Conservation (phyloP, 1,284 basidiomycete genomes). For the Rhizopogon hawkerae region DNA sequence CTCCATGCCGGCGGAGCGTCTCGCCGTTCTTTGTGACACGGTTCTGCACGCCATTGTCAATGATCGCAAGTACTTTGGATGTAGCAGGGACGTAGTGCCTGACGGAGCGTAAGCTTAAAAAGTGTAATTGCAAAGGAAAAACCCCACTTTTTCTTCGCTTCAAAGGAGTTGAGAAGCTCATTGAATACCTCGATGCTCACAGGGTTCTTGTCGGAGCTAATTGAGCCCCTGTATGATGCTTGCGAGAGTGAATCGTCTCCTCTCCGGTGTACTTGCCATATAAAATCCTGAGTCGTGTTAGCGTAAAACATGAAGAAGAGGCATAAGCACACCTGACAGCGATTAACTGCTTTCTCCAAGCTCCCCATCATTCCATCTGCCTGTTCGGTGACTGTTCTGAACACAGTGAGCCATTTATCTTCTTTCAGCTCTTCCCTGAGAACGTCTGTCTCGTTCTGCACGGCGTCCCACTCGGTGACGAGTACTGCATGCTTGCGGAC, state of each 20-base stretch:
- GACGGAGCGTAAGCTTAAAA: slow-evolving; percentile 9
- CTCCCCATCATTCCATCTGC: slow-evolving; percentile 96
- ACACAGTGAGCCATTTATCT: slow-evolving; percentile 94
- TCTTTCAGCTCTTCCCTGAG: slow-evolving; percentile 88
- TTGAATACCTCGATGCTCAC: slow-evolving; percentile 55
- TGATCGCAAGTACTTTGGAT: slow-evolving; percentile 84
- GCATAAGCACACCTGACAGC: slow-evolving; percentile 60
- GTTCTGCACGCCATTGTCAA: slow-evolving; percentile 87
- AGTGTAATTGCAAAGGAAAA: slow-evolving; percentile 1
- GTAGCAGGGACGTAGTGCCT: slow-evolving; percentile 90
- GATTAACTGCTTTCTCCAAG: slow-evolving; percentile 81
- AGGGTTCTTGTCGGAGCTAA: slow-evolving; percentile 44
- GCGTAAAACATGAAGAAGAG: slow-evolving; percentile 1
- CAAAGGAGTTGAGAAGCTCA: slow-evolving; percentile 62
- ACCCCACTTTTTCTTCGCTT: slow-evolving; percentile 76
- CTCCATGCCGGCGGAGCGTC: slow-evolving; percentile 77
- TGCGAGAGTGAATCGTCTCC: slow-evolving; percentile 42
- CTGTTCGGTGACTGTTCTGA: slow-evolving; percentile 84
- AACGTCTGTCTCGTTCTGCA: slow-evolving; percentile 74
- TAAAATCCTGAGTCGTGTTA: slow-evolving; percentile 55
- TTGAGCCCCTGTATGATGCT: slow-evolving; percentile 37
- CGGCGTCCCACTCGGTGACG: slow-evolving; percentile 68
- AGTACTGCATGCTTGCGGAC: slow-evolving; percentile 65
- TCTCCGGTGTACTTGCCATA: slow-evolving; percentile 64
- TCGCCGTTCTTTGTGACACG: slow-evolving; percentile 93